A percentile compares a stretch with the other conserved stretches of the same genome.
Conservation (phyloP, 768 basidiomycete genomes). For the Leccinum uliginosum region DNA sequence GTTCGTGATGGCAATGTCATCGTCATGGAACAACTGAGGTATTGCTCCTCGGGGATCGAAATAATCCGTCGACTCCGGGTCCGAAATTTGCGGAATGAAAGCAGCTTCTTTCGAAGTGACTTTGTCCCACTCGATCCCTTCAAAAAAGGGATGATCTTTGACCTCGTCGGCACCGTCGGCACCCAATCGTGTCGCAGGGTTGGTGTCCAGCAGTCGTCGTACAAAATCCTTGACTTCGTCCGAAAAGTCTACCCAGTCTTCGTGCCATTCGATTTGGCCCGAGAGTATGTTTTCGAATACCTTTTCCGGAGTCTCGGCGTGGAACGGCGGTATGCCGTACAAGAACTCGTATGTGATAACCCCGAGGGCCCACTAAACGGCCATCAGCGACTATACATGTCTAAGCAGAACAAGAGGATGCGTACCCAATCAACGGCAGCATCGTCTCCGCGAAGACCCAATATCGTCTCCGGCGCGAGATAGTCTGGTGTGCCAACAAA, state of each 20-base stretch:
- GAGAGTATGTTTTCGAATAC: conserved; percentile 99
- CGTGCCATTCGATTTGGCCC: conserved; percentile 92
- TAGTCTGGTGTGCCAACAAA: conserved; percentile 99
- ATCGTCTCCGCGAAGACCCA: conserved; percentile 93
- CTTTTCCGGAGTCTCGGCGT: conserved; percentile 93
- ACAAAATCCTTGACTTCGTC: conserved; percentile 89
- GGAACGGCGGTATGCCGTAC: conserved; percentile 96
- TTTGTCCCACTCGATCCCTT: conserved; percentile 89
- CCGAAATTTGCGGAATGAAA: conserved; percentile 92
- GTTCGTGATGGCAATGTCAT: conserved; percentile 61
- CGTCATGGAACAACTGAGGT: conserved; percentile 87
- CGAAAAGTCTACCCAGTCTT: conserved; percentile 85
- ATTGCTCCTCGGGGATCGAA: conserved; percentile 96
- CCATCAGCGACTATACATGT: conserved; percentile 10
- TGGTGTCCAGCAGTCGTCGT: conserved; percentile 74
- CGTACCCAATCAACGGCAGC: conserved; percentile 95
- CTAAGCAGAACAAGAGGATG: conserved; percentile 15
- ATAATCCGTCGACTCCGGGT: conserved; percentile 99
- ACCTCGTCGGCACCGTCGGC: conserved; percentile 87
- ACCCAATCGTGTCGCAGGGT: conserved; percentile 79
- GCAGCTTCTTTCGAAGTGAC: conserved; percentile 85
- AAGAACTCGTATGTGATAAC: conserved; percentile 98
- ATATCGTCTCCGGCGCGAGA: conserved; percentile 90
- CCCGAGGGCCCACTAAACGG: conserved; percentile 89
- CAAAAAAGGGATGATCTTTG: conserved; percentile 87